phyloP scores from a whole-genome alignment of 2,329 filamentous ascomycete species.

The Sporothrix brasiliensis region DNA sequence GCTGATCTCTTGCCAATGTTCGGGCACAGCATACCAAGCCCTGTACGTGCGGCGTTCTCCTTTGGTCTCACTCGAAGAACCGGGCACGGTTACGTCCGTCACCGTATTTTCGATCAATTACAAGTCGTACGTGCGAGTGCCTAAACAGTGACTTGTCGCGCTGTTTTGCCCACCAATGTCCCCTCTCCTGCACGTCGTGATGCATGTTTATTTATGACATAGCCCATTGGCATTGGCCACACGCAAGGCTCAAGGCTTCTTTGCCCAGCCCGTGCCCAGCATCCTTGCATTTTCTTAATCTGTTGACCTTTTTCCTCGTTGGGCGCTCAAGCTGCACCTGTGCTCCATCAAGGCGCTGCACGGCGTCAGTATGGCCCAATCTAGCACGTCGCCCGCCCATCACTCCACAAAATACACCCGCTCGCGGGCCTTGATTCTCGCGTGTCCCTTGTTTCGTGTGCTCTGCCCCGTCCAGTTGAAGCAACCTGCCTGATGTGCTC shows the following conservation, averaged over 20 bases:
- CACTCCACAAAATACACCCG: conserved; percentile 8
- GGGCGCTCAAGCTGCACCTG: too few relatives aligned
- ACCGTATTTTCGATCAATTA: conserved; percentile 15
- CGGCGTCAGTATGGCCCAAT: conserved; percentile 11
- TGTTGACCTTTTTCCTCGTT: background rate
- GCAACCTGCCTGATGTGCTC: background rate
- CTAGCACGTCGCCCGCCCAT: conserved; percentile 16
- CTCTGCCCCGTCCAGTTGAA: background rate
- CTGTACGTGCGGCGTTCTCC: conserved; percentile 5
- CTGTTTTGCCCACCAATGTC: background rate
- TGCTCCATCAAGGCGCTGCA: background rate
- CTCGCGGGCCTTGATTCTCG: background rate
- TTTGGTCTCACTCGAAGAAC: background rate
- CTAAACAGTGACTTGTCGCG: background rate
- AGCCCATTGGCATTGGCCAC: background rate
- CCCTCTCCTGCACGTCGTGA: conserved; percentile 2
- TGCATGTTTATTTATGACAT: conserved; percentile 17
- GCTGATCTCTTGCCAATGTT: conserved; percentile 8
- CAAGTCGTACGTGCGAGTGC: background rate
- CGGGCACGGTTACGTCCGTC: background rate
- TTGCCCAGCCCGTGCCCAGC: background rate
- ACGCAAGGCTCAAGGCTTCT: background rate
- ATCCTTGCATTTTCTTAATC: background rate
- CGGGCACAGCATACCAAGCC: conserved; percentile 11
- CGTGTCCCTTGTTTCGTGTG: conserved; percentile 1